Conservation (phyloP, 169 alveolate genomes). For the Toxoplasma gondii region DNA sequence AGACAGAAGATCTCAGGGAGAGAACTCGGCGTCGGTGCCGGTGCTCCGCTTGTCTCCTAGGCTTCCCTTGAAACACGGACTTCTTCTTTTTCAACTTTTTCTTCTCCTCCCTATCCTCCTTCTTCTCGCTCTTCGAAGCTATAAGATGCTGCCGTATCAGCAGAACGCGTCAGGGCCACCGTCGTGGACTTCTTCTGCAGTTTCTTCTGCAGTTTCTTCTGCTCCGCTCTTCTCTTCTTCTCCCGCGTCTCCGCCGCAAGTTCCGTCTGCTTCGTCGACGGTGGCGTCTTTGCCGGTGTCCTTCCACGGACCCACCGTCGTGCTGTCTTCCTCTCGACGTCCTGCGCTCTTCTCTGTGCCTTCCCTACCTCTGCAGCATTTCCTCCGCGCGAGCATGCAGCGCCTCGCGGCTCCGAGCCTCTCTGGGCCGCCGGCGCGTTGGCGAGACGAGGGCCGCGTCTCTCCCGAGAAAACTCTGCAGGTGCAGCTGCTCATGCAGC, state of each 20-base stretch:
- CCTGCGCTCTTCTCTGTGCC: background rate
- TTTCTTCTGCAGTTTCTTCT: background rate
- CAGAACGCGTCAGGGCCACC: background rate
- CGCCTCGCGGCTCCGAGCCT: background rate
- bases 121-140: background rate
- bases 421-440: background rate
- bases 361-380: background rate
- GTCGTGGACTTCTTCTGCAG: background rate
- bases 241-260: background rate
- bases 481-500: background rate
- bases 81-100: background rate
- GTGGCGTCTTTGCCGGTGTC: too few relatives aligned
- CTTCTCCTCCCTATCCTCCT: background rate
- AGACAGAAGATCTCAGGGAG: too few relatives aligned
- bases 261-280: too few relatives aligned
- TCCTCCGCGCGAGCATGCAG: background rate
- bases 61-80: background rate
- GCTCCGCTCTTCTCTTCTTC: background rate
- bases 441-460: background rate
- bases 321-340: background rate
- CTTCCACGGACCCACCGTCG: background rate
- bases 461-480: background rate
- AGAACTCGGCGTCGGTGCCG: too few relatives aligned
- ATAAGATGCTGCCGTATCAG: background rate
- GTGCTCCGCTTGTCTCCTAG: too few relatives aligned